Base-by-base conservation (phyloP, 805 yeast genomes). In the Cyberlindnera sargentensis region DNA sequence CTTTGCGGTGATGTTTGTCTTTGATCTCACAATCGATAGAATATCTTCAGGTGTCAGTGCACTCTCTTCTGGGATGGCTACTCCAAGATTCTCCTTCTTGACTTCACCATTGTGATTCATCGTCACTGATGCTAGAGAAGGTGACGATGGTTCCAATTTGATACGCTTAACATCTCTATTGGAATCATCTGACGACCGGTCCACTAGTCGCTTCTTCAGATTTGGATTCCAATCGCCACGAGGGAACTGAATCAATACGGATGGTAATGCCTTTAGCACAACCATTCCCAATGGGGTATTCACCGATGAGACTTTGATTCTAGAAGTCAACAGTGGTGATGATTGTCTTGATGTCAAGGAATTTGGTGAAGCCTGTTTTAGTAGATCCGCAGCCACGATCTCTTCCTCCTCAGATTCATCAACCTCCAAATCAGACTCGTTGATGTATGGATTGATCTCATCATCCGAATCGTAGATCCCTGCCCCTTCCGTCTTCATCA, bases 221-320 rank as follows among this genome's bases (percentile, higher is more conserved):
- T 61, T 59, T 24, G 96, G 91, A 62, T 82, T 82, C 96, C 96
- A 90, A 42, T 80, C 85, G 27, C 95, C 95, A 20, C 61, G 66
- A 3, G 93, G 93, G 65, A 89, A 88, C 32, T 74, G 74, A 15
- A 65, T 60, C 46, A 90, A 69, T 11, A 84, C 69, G 33, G 71
- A 69, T 10, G 75, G 70, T 6, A 84, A 78, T 1, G 89, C 84
- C 53, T 74, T 83, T 36, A 90, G 64, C 10, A 78, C 75, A 37
- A 84, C 76, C 48, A 75, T 56, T 35, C 85, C 84, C 44, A 67
- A 63, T 23, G 73, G 72, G 29, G 64, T 59, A 43, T 72, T 75
- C 48, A 60, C 64, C 40, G 75, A 71, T 47, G 71, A 70, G 28
- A 77, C 73, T 43, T 51, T 58, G 25, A 71, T 63, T n/a, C 55